Evolutionary conservation across 208 protist species (phyloP).

Genomic region (Wallacemonas collosoma): DNA sequence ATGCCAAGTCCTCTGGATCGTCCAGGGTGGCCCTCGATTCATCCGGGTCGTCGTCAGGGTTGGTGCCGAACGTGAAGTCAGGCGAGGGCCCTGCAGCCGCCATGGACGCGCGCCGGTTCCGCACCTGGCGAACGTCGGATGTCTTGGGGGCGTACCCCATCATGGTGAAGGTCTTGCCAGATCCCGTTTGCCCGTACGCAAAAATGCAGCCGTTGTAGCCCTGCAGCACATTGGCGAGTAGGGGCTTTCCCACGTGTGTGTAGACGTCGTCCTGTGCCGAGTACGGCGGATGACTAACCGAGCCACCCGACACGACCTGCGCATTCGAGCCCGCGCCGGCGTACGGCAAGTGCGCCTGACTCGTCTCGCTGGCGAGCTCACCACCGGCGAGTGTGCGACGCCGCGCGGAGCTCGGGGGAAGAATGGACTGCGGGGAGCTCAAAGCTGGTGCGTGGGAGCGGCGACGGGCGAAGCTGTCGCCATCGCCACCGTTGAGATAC

Average conservation of each 20-base stretch:
- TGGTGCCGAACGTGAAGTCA: constrained; percentile 26
- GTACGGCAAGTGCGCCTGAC: constrained; percentile 21
- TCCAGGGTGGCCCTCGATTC: not conserved
- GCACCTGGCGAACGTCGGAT: constrained; percentile 25
- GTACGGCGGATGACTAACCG: constrained; percentile 73
- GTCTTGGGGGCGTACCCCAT: constrained; percentile 69
- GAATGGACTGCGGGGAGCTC: not conserved
- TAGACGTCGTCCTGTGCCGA: constrained; percentile 75
- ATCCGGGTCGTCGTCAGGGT: constrained; percentile 29
- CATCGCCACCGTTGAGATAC: constrained; percentile 44
- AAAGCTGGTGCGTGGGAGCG: constrained; percentile 34
- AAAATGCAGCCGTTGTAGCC: constrained; percentile 92
- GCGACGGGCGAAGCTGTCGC: constrained; percentile 10
- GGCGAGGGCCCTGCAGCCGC: not conserved
- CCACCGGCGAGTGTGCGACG: constrained; percentile 8
- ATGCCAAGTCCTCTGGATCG: constrained; percentile 15
- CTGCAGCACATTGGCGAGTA: constrained; percentile 71
- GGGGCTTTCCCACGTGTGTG: constrained; percentile 61
- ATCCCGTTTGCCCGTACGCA: constrained; percentile 90
- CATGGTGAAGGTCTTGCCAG: constrained; percentile 96
- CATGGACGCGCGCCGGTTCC: constrained; percentile 24
- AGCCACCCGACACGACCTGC: constrained; percentile 36
- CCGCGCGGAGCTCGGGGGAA: constrained; percentile 15
- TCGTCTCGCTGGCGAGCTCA: constrained; percentile 13
- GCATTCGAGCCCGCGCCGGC: constrained; percentile 56